A percentile compares a stretch with the other conserved stretches of the same genome.
phyloP scores from a whole-genome alignment of 2,329 filamentous ascomycete species.

The Alternaria triticimaculans region DNA sequence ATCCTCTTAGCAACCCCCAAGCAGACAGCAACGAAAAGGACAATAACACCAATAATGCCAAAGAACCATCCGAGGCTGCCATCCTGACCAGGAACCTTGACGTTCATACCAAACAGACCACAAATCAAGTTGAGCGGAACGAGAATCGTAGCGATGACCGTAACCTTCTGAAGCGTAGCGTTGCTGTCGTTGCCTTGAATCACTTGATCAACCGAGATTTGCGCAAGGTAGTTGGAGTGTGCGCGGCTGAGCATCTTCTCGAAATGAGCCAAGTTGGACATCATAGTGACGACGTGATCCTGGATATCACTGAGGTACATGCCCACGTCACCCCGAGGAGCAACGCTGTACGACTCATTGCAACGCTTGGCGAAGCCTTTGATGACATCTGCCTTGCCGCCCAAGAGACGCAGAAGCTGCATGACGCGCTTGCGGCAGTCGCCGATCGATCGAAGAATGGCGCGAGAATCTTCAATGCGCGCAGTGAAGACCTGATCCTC shows the following conservation, averaged over 20 bases:
- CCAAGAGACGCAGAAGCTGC: constrained; percentile 87
- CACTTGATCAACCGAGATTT: constrained; percentile 90
- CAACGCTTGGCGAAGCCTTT: constrained; percentile 97
- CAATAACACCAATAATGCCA: constrained; percentile 65
- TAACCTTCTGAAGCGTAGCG: constrained; percentile 91
- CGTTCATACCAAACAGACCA: constrained; percentile 88
- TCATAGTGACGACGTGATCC: constrained; percentile 99
- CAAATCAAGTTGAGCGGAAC: constrained; percentile 94
- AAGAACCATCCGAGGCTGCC: constrained; percentile 64
- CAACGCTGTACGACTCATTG: constrained; percentile 96
- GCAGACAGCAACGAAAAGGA: constrained; percentile 50
- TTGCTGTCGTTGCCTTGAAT: constrained; percentile 88
- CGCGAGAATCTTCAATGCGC: constrained; percentile 85
- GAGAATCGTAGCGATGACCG: constrained; percentile 90
- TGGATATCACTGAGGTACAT: constrained; percentile 97
- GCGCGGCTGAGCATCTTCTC: constrained; percentile 96
- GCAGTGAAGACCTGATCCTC: constrained; percentile 96
- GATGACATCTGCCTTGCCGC: constrained; percentile 98
- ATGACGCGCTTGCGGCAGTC: constrained; percentile 93
- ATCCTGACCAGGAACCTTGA: constrained; percentile 70
- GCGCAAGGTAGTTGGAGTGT: constrained; percentile 95
- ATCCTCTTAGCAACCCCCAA: constrained; percentile 52
- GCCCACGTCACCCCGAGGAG: constrained; percentile 93
- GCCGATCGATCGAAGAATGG: constrained; percentile 86
- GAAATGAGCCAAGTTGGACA: constrained; percentile 92